Conservation (phyloP, 345 rosid genomes). For the Raphanus sativus region DNA sequence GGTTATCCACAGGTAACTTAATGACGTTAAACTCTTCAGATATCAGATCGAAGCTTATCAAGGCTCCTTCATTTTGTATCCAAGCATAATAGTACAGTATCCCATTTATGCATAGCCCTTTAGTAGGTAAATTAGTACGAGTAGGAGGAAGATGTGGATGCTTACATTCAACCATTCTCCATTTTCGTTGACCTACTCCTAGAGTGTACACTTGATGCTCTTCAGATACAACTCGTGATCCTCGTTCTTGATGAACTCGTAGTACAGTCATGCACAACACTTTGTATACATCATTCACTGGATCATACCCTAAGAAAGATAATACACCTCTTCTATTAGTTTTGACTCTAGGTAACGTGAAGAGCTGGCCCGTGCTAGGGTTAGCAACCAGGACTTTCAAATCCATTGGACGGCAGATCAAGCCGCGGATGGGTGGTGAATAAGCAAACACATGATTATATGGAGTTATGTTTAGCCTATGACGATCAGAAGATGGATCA, state of each 20-base stretch:
- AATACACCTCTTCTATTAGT: neutral
- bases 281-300: neutral
- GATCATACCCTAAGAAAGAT: neutral
- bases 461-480: neutral
- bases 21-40: constrained; percentile 8
- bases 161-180: neutral
- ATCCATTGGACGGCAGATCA: neutral
- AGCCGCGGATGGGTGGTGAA: neutral
- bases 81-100: constrained; percentile 14
- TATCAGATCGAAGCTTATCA: neutral
- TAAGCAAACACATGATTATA: neutral
- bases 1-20: neutral
- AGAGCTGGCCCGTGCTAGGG: neutral
- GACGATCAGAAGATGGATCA: neutral
- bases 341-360: neutral
- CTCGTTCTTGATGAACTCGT: neutral
- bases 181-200: neutral
- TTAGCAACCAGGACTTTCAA: neutral
- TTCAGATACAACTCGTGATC: neutral
- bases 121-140: too few relatives aligned
- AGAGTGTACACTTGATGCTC: neutral
- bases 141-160: neutral
- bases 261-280: neutral
- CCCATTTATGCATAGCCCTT: neutral
- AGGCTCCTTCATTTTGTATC: neutral